Conservation (phyloP, 352 stramenopile genomes). For the Phytophthora rubi region DNA sequence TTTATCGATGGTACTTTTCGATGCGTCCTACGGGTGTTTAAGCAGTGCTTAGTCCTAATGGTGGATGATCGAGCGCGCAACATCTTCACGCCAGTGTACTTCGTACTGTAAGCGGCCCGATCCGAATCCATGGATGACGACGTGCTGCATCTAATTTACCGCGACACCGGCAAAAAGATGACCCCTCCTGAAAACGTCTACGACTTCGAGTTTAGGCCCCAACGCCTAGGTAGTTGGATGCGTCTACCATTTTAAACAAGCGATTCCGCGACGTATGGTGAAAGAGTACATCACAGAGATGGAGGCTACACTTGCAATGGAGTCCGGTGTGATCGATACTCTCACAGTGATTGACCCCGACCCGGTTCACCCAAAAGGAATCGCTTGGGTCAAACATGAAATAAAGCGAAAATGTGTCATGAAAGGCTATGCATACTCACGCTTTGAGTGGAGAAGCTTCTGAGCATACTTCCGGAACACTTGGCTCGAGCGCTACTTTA, state of each 20-base stretch:
- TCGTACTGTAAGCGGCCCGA: not conserved
- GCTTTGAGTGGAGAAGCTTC: slow-evolving; percentile 7
- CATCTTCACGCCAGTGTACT: slow-evolving; percentile 18
- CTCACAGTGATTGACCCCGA: slow-evolving; percentile 5
- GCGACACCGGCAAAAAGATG: slow-evolving; percentile 9
- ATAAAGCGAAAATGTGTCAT: slow-evolving; percentile 8
- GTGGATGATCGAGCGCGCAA: slow-evolving; percentile 4
- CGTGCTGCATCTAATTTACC: slow-evolving; percentile 3
- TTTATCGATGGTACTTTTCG: slow-evolving; percentile 12
- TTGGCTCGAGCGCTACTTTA: slow-evolving; percentile 10
- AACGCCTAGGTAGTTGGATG: slow-evolving; percentile 16
- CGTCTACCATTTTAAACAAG: slow-evolving; percentile 19
- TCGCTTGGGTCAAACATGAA: slow-evolving; percentile 12
- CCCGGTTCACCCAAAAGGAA: slow-evolving; percentile 6
- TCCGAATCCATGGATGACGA: slow-evolving; percentile 6
- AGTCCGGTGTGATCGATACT: not conserved
- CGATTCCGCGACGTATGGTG: slow-evolving; percentile 2
- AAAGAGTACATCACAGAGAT: not conserved
- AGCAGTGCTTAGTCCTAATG: not conserved
- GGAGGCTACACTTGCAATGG: slow-evolving; percentile 6
- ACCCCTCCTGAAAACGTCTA: slow-evolving; percentile 7
- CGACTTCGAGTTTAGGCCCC: slow-evolving; percentile 13
- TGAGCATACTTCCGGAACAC: slow-evolving; percentile 24
- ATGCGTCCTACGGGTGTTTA: not conserved
- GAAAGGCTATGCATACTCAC: not conserved